Evolutionary conservation across 257 asterid genomes (phyloP).

Genomic region (Fraxinus quadrangulata): DNA sequence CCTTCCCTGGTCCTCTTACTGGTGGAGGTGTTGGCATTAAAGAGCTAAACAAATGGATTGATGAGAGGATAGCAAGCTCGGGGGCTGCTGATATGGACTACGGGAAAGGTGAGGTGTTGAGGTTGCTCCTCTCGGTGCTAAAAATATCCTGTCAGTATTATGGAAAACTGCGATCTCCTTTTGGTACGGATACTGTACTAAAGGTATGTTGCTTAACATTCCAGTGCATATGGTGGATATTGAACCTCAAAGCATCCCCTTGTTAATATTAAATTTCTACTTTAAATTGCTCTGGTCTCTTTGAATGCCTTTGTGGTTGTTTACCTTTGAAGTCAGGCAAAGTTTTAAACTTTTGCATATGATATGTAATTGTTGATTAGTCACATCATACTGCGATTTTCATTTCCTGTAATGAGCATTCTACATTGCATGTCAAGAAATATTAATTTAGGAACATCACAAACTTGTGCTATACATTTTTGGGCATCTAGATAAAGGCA

Average conservation of each 20-base stretch:
- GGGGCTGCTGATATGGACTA: conserved; percentile 48
- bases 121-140: conserved; percentile 72
- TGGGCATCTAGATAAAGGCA: background rate
- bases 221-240: background rate
- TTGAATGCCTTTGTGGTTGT: background rate
- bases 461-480: background rate
- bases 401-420: background rate
- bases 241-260: background rate
- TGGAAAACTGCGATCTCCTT: conserved; percentile 89
- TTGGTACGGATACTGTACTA: conserved; percentile 62
- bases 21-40: conserved; percentile 75
- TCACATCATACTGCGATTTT: too few species aligned
- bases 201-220: conserved; percentile 50
- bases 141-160: conserved; percentile 79
- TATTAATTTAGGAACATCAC: too few species aligned
- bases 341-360: background rate
- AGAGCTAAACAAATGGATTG: conserved; percentile 90
- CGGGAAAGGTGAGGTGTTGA: conserved; percentile 63
- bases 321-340: background rate
- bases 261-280: background rate
- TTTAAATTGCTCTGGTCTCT: background rate
- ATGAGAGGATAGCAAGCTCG: conserved; percentile 65
- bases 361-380: background rate
- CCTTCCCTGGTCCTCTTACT: conserved; percentile 88
- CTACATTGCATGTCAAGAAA: background rate